These are phyloP conservation scores for Penicillium nordicum DNA, from an alignment of 2,329 filamentous ascomycete genomes.

Conservation along the genomic window DNA sequence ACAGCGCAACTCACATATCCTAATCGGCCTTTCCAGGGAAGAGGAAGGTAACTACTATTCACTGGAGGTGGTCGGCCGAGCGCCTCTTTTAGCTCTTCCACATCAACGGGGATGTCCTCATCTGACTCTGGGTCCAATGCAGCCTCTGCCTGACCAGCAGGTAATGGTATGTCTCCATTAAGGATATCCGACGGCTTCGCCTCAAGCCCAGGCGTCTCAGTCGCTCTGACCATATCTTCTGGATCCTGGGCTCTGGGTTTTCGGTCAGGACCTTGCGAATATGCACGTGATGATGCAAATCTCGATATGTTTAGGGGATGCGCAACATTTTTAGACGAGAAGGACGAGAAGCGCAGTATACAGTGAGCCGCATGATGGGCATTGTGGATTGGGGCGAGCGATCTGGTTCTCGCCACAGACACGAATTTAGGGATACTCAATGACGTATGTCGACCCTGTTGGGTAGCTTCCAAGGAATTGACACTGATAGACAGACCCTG, in stretches of 20 bases:
- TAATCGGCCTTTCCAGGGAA: constrained; percentile 86
- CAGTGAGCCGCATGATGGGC: constrained; percentile 16
- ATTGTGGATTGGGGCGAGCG: constrained; percentile 14
- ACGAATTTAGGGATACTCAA: constrained; percentile 26
- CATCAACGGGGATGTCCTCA: constrained; percentile 50
- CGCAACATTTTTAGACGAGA: not conserved
- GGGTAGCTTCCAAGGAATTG: constrained; percentile 25
- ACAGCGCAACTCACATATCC: constrained; percentile 67
- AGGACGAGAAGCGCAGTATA: not conserved
- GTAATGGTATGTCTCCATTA: constrained; percentile 11
- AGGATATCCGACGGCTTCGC: constrained; percentile 18
- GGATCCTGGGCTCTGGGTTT: not conserved
- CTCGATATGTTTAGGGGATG: not conserved
- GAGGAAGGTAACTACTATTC: constrained; percentile 75
- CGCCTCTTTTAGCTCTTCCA: constrained; percentile 58
- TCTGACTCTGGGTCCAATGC: constrained; percentile 54
- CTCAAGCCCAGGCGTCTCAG: not conserved
- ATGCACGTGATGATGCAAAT: not conserved
- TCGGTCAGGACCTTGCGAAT: constrained; percentile 1
- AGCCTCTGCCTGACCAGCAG: constrained; percentile 21
- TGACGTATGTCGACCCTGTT: constrained; percentile 28
- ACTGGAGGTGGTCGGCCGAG: constrained; percentile 67
- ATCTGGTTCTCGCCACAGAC: constrained; percentile 28
- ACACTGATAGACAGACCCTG: constrained; percentile 30
- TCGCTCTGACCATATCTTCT: constrained; percentile 8